Evolutionary conservation across 2,329 filamentous ascomycete species (phyloP).

Genomic region (Fusarium lyarnte): DNA sequence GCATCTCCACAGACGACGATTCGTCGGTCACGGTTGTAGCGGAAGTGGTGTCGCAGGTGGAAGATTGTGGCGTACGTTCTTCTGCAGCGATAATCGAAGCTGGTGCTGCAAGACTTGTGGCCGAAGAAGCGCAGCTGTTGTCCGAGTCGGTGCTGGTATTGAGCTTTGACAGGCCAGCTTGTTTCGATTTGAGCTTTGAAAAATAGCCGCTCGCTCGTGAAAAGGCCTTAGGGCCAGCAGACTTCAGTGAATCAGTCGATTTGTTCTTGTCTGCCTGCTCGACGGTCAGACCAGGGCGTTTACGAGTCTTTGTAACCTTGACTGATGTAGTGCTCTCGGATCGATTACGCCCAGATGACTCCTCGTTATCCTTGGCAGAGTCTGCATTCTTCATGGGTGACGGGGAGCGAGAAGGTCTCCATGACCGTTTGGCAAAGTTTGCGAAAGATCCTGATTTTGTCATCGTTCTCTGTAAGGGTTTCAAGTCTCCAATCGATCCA

Average conservation of each 20-base stretch:
- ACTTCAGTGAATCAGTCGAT: constrained; percentile 49
- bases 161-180: constrained; percentile 52
- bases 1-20: constrained; percentile 58
- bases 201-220: constrained; percentile 60
- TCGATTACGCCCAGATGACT: constrained; percentile 35
- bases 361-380: constrained; percentile 34
- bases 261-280: constrained; percentile 40
- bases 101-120: constrained; percentile 56
- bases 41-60: constrained; percentile 51
- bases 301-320: constrained; percentile 42
- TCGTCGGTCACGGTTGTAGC: constrained; percentile 54
- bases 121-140: constrained; percentile 59
- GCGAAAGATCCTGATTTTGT: constrained; percentile 59
- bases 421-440: constrained; percentile 61
- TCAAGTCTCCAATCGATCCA: constrained; percentile 35
- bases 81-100: constrained; percentile 49
- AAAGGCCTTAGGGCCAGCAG: constrained; percentile 51
- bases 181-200: constrained; percentile 59
- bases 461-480: constrained; percentile 49
- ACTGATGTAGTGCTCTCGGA: constrained; percentile 38
- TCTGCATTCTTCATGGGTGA: constrained; percentile 53
- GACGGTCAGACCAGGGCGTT: constrained; percentile 43
- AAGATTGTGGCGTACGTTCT: constrained; percentile 51
- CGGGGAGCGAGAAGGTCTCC: constrained; percentile 61
- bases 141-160: constrained; percentile 51